Evolutionary conservation across 225 moss, liverwort and hornwort genomes (phyloP).

Genomic region (Climacium dendroides): DNA sequence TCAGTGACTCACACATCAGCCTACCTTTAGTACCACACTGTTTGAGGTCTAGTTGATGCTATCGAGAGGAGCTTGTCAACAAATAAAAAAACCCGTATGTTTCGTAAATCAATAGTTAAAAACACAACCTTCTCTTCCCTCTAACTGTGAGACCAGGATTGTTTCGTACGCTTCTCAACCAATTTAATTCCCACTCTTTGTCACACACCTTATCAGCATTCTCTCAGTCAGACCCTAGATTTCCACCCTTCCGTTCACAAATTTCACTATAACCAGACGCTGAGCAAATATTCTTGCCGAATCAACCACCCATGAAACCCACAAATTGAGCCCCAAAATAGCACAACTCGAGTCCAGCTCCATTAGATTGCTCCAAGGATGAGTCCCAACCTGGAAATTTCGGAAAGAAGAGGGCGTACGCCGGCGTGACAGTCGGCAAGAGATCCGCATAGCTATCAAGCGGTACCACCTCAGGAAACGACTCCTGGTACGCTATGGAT

Average conservation of each 20-base stretch:
- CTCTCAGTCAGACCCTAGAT: background rate
- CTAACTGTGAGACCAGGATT: background rate
- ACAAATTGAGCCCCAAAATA: no score
- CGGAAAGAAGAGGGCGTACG: background rate
- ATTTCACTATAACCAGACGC: background rate
- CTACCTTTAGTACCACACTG: no score
- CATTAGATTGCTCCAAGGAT: background rate
- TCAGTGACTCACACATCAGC: no score
- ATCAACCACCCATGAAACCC: background rate
- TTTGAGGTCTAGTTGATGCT: no score
- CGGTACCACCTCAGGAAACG: background rate
- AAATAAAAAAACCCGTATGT: background rate
- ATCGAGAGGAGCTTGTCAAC: background rate
- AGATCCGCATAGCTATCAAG: background rate
- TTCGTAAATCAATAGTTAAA: background rate
- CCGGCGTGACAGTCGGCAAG: background rate
- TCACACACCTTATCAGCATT: background rate
- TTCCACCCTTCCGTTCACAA: background rate
- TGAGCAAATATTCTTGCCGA: background rate
- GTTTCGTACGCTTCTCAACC: background rate
- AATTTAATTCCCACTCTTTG: background rate
- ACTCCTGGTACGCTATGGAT: background rate
- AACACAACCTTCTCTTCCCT: background rate
- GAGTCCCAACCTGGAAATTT: background rate
- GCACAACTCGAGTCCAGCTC: background rate